Percentiles rank a stretch among this genome's conserved stretches.
These are phyloP conservation scores for Marchantia polymorpha DNA, from an alignment of 225 moss, liverwort and hornwort species.

Conservation along the genomic window DNA sequence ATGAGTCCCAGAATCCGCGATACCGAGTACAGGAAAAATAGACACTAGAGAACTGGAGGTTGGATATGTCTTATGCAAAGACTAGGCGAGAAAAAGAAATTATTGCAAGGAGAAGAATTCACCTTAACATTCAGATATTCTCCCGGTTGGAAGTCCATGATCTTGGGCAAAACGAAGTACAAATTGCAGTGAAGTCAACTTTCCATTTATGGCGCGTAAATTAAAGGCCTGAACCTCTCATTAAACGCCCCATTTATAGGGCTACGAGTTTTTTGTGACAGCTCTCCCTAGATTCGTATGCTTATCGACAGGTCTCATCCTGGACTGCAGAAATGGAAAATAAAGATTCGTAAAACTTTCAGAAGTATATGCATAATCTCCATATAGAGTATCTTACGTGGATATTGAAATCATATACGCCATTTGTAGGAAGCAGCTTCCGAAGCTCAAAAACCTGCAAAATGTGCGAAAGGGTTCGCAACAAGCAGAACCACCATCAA, in stretches of 20 bases:
- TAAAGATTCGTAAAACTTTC: not conserved
- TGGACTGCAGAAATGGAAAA: not conserved
- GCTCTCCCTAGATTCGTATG: not conserved
- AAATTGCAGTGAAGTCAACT: not conserved
- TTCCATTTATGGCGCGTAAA: no score
- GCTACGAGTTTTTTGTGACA: no score
- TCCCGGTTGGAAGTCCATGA: slow-evolving; percentile 99
- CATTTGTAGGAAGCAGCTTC: slow-evolving; percentile 77
- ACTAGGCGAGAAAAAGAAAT: not conserved
- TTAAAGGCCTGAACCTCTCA: no score
- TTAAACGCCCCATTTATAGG: no score
- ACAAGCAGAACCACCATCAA: not conserved
- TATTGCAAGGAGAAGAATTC: no score
- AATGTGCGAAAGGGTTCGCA: not conserved
- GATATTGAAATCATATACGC: slow-evolving; percentile 89
- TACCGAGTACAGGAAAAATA: not conserved
- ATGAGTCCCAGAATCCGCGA: not conserved
- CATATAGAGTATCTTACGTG: slow-evolving; percentile 50
- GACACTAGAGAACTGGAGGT: not conserved
- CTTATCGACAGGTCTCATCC: not conserved
- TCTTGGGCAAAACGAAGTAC: slow-evolving; percentile 33
- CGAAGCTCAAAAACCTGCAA: slow-evolving; percentile 78
- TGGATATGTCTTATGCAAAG: not conserved
- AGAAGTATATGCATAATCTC: not conserved
- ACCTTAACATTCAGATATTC: slow-evolving; percentile 93